These are phyloP conservation scores for Clonostachys rhizophaga DNA, from an alignment of 2,329 filamentous ascomycete genomes.

Conservation along the genomic window DNA sequence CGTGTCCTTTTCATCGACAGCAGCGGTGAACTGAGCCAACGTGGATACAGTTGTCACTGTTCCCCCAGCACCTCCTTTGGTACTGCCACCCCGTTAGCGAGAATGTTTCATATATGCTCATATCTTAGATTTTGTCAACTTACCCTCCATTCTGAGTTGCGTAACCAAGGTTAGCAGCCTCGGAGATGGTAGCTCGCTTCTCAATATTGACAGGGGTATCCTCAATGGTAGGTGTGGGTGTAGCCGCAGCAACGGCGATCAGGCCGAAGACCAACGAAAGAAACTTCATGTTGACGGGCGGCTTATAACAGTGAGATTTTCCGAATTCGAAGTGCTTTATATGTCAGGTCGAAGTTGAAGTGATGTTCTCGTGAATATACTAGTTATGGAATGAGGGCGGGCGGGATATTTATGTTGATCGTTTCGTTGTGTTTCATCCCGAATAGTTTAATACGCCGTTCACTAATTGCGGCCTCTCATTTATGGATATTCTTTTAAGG, in stretches of 20 bases:
- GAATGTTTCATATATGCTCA: neutral
- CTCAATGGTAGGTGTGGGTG: constrained; percentile 5
- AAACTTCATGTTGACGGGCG: constrained; percentile 1
- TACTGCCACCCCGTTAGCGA: constrained; percentile 2
- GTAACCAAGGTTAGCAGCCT: constrained; percentile 30
- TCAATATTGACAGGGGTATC: constrained; percentile 4
- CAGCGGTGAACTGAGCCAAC: constrained; percentile 14
- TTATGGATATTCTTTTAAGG: too few species aligned
- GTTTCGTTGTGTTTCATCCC: too few species aligned
- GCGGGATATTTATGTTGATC: too few species aligned
- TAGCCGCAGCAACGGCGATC: neutral
- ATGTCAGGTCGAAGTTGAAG: too few species aligned
- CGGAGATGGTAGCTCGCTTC: constrained; percentile 9
- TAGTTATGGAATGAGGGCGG: too few species aligned
- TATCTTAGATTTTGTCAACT: neutral
- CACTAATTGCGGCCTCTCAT: too few species aligned
- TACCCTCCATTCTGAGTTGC: constrained; percentile 24
- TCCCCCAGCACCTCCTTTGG: constrained; percentile 19
- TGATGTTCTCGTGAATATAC: too few species aligned
- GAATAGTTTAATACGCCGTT: too few species aligned
- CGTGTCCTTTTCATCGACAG: constrained; percentile 14
- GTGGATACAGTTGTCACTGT: constrained; percentile 16
- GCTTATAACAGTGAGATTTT: too few species aligned
- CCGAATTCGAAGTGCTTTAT: too few species aligned
- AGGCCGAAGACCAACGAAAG: neutral